These are phyloP conservation scores for Phlebopus sp. DNA, from an alignment of 1,284 basidiomycete genomes.

Conservation along the genomic window DNA sequence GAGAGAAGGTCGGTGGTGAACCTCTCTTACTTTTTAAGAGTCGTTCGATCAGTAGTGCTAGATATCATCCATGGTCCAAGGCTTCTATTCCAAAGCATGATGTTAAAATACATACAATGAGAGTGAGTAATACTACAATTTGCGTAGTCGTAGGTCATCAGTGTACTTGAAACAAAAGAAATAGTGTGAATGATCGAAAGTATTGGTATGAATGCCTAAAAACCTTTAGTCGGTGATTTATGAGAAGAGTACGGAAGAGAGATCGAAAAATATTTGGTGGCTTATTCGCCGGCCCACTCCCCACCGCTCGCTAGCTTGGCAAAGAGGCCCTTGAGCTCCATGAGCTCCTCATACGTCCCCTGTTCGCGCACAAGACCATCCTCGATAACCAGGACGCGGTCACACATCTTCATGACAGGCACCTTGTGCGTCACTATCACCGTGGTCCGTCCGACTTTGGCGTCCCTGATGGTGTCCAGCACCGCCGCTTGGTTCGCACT, in stretches of 20 bases:
- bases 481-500: constrained; percentile 77
- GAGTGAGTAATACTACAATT: constrained; percentile 26
- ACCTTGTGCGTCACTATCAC: constrained; percentile 94
- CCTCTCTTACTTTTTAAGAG: too few species aligned
- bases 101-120: constrained; percentile 20
- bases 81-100: constrained; percentile 6
- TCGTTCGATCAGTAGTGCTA: too few species aligned
- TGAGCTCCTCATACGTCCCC: constrained; percentile 73
- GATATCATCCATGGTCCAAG: too few species aligned
- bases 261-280: neutral
- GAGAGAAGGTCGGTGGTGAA: too few species aligned
- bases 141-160: constrained; percentile 17
- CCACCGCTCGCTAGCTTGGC: constrained; percentile 81
- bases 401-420: constrained; percentile 89
- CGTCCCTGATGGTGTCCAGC: constrained; percentile 69
- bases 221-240: neutral
- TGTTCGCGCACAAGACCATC: constrained; percentile 78
- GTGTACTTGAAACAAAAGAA: neutral
- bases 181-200: constrained; percentile 15
- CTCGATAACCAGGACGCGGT: constrained; percentile 81
- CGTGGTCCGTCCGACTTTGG: constrained; percentile 73
- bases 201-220: constrained; percentile 8
- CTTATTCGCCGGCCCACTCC: constrained; percentile 68
- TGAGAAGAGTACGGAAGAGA: neutral
- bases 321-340: constrained; percentile 73